These are phyloP conservation scores for Hamamelis virginiana DNA, from an alignment of 164 flowering plant species.

Conservation along the genomic window DNA sequence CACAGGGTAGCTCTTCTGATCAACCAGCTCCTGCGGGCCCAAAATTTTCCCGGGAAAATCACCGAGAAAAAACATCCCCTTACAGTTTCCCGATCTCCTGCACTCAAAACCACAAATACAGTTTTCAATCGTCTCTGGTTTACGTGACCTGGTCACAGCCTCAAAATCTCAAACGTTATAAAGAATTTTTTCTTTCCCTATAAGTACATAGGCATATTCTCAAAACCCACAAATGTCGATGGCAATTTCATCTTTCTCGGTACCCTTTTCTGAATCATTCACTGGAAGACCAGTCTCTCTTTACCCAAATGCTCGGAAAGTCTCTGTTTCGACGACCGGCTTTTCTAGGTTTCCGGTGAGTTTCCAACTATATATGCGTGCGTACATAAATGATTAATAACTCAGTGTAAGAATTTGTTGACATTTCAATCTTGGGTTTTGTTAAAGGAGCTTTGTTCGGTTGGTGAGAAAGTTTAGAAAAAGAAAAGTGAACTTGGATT, in stretches of 20 bases:
- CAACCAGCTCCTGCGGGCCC: no score
- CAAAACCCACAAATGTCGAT: conserved; percentile 7
- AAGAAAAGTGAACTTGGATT: neutral
- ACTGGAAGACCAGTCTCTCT: neutral
- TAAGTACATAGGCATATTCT: neutral
- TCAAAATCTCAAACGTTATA: no score
- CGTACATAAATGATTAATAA: no score
- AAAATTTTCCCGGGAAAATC: no score
- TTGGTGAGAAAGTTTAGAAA: neutral
- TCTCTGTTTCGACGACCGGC: neutral
- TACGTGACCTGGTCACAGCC: no score
- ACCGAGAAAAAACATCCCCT: no score
- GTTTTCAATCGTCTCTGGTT: no score
- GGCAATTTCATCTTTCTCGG: neutral
- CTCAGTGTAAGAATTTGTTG: no score
- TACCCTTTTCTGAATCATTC: conserved; percentile 9
- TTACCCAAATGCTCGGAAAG: neutral
- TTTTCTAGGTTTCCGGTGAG: neutral
- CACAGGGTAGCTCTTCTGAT: no score
- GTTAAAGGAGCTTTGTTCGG: conserved; percentile 1
- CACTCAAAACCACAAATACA: no score
- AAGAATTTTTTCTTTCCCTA: no score
- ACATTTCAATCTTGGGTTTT: neutral
- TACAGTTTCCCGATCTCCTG: no score
- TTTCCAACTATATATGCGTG: neutral